Evolutionary conservation across 2,329 filamentous ascomycete genomes (phyloP), one percentile per base, ranked within the genome.

Genomic region (Orbilia blumenaviensis): DNA sequence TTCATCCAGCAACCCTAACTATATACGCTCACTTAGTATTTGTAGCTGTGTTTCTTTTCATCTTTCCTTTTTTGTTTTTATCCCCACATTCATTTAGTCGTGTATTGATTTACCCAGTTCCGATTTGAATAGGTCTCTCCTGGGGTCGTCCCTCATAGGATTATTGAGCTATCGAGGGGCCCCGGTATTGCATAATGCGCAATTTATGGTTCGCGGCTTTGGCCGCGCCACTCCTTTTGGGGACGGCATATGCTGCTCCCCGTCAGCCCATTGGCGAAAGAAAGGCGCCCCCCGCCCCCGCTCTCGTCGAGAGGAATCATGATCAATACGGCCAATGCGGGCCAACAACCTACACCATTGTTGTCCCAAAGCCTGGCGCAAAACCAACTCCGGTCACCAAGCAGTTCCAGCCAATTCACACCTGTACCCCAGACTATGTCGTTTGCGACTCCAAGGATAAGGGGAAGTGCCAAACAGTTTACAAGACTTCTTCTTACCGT

Each of bases 341-440:
- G 6, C 64, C 72, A 4, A 76, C 48, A 8, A 76, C 58, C n/a
- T 76, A 69, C 29, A 66, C 72, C 3, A 48, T 69, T 12, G 69
- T 69, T 16, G 46, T 32, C 25, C 72, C 72, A 1, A 69, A 69
- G 16, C 72, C 72, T 4, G 72, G 72, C 12, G 60, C 60, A 44
- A 76, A 69, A 9, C 72, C 72, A 8, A 76, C 72, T 7, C 64
- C 72, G 3, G 64, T 76, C 16, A 69, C 72, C 21, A 69, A 52
- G 32, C 72, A 76, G 29, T 76, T 76, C 50, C 72, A 69, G 27
- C 64, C 72, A 29, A 60, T 76, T 12, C 50, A 69, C 41, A 44
- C 72, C n/a, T 76, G 64, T 29, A 76, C 58, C 56, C 72, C 72
- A 32, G 72, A 69, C 1, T 76, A 76, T 14, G 64, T 69, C 12